phyloP scores from a whole-genome alignment of 345 rosid species.

The Arabidopsis suecica region DNA sequence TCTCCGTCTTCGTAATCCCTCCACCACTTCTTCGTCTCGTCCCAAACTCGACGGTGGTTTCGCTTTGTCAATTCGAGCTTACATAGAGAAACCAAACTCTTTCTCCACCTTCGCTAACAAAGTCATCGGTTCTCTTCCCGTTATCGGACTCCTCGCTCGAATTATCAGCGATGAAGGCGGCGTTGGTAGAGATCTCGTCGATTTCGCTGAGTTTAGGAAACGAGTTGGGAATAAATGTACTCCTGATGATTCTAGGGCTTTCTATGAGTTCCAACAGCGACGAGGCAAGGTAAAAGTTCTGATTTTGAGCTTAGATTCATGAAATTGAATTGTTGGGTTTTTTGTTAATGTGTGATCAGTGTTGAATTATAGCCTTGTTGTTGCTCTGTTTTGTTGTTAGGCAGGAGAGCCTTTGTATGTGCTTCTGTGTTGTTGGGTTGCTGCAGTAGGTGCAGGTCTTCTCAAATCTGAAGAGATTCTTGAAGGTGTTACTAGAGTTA shows the following conservation, averaged over 20 bases:
- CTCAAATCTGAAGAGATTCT: slow-evolving; percentile 91
- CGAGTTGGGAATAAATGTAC: slow-evolving; percentile 87
- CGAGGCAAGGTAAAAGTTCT: slow-evolving; percentile 63
- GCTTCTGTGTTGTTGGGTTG: slow-evolving; percentile 89
- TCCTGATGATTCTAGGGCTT: slow-evolving; percentile 78
- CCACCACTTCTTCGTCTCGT: slow-evolving; percentile 14
- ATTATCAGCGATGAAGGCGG: slow-evolving; percentile 93
- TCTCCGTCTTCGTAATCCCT: slow-evolving; percentile 46
- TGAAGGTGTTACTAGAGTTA: slow-evolving; percentile 82
- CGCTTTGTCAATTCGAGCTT: slow-evolving; percentile 57
- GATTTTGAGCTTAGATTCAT: neutral
- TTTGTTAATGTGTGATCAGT: neutral
- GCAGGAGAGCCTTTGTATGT: slow-evolving; percentile 94
- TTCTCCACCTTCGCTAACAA: slow-evolving; percentile 72
- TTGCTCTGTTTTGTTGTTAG: slow-evolving; percentile 50
- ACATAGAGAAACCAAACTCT: slow-evolving; percentile 81
- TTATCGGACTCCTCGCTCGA: slow-evolving; percentile 84
- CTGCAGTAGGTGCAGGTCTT: slow-evolving; percentile 97
- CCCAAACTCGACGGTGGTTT: slow-evolving; percentile 33
- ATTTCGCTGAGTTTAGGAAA: slow-evolving; percentile 94
- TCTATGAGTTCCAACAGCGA: slow-evolving; percentile 85
- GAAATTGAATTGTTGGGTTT: neutral
- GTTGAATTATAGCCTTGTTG: slow-evolving; percentile 2
- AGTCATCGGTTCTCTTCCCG: slow-evolving; percentile 88
- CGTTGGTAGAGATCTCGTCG: slow-evolving; percentile 79